Conservation (phyloP, 768 basidiomycete species). For the Tulasnella sp. region DNA sequence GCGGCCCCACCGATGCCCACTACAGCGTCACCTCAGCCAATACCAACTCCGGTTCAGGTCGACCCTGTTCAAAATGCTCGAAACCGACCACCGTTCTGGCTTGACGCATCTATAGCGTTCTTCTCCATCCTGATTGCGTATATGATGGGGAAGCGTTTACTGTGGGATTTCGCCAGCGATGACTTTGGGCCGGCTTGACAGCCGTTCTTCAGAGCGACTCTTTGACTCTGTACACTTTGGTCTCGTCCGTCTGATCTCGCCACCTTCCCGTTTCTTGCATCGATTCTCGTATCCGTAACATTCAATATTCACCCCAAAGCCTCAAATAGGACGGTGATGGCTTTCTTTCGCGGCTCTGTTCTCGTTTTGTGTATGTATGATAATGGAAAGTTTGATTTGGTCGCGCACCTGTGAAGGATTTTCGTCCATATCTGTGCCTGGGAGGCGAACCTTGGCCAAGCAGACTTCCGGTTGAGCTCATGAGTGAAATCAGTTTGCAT, state of each 20-base stretch:
- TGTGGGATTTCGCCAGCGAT: constrained; percentile 6
- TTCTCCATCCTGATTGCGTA: not conserved
- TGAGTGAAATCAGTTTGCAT: too few species aligned
- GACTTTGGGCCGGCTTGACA: not conserved
- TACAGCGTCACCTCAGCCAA: not conserved
- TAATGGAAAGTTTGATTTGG: not conserved
- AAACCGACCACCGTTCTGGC: not conserved
- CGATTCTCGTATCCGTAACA: not conserved
- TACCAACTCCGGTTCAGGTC: not conserved
- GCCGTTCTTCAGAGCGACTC: not conserved
- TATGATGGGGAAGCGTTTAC: constrained; percentile 1
- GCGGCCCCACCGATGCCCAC: not conserved
- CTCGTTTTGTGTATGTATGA: not conserved
- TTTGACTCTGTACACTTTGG: not conserved
- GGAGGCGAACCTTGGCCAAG: too few species aligned
- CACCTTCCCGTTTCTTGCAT: not conserved
- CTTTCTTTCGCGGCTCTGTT: not conserved
- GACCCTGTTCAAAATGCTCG: not conserved
- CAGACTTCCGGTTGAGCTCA: too few species aligned
- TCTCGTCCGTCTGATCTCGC: not conserved
- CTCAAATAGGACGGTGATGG: not conserved
- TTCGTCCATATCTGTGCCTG: too few species aligned
- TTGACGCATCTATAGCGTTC: constrained; percentile 6
- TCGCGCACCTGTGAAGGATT: not conserved
- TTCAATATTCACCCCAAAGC: not conserved